phyloP scores from a whole-genome alignment of 495 filamentous ascomycete genomes.

The Penicillium daleae region DNA sequence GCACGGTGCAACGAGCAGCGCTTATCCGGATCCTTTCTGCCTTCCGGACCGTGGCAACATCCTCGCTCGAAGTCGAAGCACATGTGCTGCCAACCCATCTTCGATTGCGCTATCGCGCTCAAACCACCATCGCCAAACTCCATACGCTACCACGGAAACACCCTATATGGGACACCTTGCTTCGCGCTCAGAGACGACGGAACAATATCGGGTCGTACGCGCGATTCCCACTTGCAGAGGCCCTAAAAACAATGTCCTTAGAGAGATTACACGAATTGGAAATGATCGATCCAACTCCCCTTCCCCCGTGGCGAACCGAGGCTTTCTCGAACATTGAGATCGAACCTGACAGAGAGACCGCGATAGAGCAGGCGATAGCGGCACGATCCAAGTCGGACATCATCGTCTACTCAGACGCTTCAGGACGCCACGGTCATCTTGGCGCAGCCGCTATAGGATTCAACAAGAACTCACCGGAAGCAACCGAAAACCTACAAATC shows the following conservation, averaged over 20 bases:
- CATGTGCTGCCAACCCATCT: background rate
- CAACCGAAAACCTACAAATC: slow-evolving; percentile 20
- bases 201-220: slow-evolving; percentile 10
- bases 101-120: background rate
- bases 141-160: slow-evolving; percentile 17
- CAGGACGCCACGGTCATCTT: slow-evolving; percentile 21
- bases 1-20: background rate
- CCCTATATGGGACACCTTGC: slow-evolving; percentile 16
- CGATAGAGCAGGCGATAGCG: slow-evolving; percentile 16
- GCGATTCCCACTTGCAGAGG: slow-evolving; percentile 24
- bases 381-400: slow-evolving; percentile 12
- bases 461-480: slow-evolving; percentile 8
- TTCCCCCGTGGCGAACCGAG: slow-evolving; percentile 23
- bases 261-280: slow-evolving; percentile 19
- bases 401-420: slow-evolving; percentile 31
- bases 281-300: slow-evolving; percentile 27
- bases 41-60: background rate
- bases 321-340: slow-evolving; percentile 30
- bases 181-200: slow-evolving; percentile 17
- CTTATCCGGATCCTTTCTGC: background rate
- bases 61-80: background rate
- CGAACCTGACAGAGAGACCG: slow-evolving; percentile 23
- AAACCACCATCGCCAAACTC: slow-evolving; percentile 10
- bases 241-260: slow-evolving; percentile 18
- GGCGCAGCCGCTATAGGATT: slow-evolving; percentile 18